These are phyloP conservation scores for Hypsizygus ulmarius DNA, from an alignment of 1,284 basidiomycete species.

Conservation along the genomic window DNA sequence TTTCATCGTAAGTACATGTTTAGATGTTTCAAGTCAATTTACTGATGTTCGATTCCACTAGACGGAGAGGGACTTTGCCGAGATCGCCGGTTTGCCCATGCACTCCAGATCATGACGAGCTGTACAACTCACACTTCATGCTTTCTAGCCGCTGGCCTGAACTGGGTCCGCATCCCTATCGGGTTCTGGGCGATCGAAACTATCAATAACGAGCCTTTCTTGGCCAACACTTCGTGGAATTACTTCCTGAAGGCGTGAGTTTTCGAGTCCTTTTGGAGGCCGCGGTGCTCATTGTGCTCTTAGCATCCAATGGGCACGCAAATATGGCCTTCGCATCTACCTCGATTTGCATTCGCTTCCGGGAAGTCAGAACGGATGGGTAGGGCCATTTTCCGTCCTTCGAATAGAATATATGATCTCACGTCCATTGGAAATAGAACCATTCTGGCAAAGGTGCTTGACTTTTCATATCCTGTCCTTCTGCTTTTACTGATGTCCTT, in stretches of 20 bases:
- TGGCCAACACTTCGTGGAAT: constrained; percentile 54
- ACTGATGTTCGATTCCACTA: constrained; percentile 16
- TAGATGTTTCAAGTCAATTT: constrained; percentile 4
- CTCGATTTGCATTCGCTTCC: constrained; percentile 78
- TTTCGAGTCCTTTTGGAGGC: not conserved
- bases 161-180: constrained; percentile 78
- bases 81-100: constrained; percentile 57
- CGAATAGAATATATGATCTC: constrained; percentile 1
- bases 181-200: constrained; percentile 82
- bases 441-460: constrained; percentile 42
- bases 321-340: constrained; percentile 89
- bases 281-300: not conserved
- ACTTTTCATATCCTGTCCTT: constrained; percentile 4
- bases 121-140: constrained; percentile 1
- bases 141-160: constrained; percentile 57
- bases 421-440: constrained; percentile 29
- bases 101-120: not conserved
- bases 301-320: constrained; percentile 84
- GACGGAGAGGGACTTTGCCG: constrained; percentile 79
- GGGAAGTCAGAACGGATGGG: constrained; percentile 75
- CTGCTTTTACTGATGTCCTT: constrained; percentile 7
- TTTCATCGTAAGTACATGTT: constrained; percentile 57
- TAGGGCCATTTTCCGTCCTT: constrained; percentile 21
- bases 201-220: constrained; percentile 55
- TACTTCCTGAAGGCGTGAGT: constrained; percentile 41